Evolutionary conservation across 768 basidiomycete species (phyloP), one percentile per base, ranked within the genome.

Genomic region (Lactifluus piperatus): DNA sequence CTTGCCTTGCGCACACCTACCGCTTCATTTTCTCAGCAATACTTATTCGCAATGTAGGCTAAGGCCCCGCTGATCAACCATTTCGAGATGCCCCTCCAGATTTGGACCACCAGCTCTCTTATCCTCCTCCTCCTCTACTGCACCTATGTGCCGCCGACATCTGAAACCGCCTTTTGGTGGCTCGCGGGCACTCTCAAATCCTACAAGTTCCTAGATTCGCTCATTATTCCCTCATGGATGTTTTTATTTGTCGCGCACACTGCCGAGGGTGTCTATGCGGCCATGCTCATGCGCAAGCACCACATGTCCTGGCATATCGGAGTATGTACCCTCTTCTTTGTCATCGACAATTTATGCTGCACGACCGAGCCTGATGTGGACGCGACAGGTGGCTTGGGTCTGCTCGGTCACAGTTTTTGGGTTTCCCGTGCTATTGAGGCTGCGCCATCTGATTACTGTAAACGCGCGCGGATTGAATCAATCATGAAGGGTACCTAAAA

Each of bases 401-500:
- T 26, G 74, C 1, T 64, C 76, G 0, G 81, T 83, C 1, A n/a
- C 83, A 1, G 0, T 78, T 0, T 71, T 77, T 32, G 89, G 89
- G 0, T 75, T 74, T 53, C 82, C 84, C 0, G 74, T 81, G 11
- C 81, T 80, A 75, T 27, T 57, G 10, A 77, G 81, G 61, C 69
- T 91, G 61, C 73, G 80, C 54, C 76, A 71, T 64, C 77, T 80
- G 26, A 79, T 90, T 10, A n/a, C n/a, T n/a, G n/a, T n/a, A 85
- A 91, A 62, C 71, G 73, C 32, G 82, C 83, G 16, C 78, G 88
- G 2, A 91, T 91, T 44, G 81, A 88, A 56, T 88, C 87, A 29
- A 85, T 91, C 4, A 84, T 87, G 84, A 91, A 91, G 69, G 79
- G 79, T 10, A 44, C 43, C 11, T 44, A 72, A 87, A 67, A 85